Base-by-base conservation (phyloP, 2,329 filamentous ascomycete species). In the Balansia obtecta region DNA sequence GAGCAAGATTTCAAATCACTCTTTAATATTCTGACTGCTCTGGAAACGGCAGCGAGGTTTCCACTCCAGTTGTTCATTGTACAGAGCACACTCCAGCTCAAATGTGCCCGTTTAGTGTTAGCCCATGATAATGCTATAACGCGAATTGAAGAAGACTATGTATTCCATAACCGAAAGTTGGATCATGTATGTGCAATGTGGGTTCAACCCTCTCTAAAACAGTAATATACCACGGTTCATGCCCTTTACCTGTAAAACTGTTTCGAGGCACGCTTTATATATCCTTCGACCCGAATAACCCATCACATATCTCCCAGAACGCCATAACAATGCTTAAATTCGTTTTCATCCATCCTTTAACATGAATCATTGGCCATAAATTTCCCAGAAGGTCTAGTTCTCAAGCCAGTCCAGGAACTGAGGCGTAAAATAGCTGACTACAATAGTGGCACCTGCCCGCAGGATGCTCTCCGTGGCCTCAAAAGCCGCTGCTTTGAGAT, bases 401-500 rank as follows among this genome's bases (percentile, higher is more conserved):
- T 77, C 75, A 52, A 84, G 68, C 80, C 80, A 84, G 63, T 84
- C 80, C 27, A 85, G 68, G 63, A 85, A 83, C 57, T 84, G 86
- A 1, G 93, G 93, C 0, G 87, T 90, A 62, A 97, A 97, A 69
- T 98, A 98, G 68, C 81, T 93, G 60, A 97, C 79, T 42, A 98
- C 79, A 61, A 98, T 97, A 0, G 85, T 91, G 7, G 93, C 93
- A 42, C 93, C 93, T 9, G 93, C 93, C 58, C 93, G 79, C 53
- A 98, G 70, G 55, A 98, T 97, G 22, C 90, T 88, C 68, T 97
- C 88, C 0, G 88, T 94, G 52, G 87, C 85, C 72, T 98, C 93
- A 59, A 95, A 90, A 0, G 88, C 93, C 87, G 96, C 96, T 4
- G 83, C 74, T 72, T 91, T 93, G 63, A 97, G 72, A 65, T 96